Base-by-base conservation (phyloP, 306 rosid species). In the Carpinus fangiana region DNA sequence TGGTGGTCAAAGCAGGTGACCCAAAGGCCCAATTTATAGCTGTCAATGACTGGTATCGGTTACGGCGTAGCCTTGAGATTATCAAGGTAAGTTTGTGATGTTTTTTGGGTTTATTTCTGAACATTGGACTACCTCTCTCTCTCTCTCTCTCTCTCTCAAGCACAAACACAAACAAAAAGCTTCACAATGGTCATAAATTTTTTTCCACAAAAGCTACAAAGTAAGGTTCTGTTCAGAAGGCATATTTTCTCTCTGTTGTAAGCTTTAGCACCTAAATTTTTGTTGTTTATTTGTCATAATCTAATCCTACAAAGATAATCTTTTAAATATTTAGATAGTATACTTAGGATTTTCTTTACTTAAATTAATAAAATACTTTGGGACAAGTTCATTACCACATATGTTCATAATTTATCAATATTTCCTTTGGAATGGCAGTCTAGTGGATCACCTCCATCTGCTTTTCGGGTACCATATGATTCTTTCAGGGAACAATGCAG, bases 391-490 rank as follows among this genome's bases (percentile, higher is more conserved):
- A 61, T 69, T 41, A 55, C 77, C 74, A 54, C 17, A 23, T 8
- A 5, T 67, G 45, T 70, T 85, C n/a, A 79, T 80, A 53, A 53
- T 76, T 79, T 82, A 50, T 75, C 76, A 73, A 65, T 73, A 56
- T 76, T 59, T 81, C 78, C 70, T 77, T 67, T 86, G 88, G 76
- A 88, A 82, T 88, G 90, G 86, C 98, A 95, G 98, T 91, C 93
- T 70, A 91, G 93, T 85, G 98, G 98, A 80, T 92, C 95, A 81
- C 98, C 98, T 87, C 98, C 96, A 57, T 95, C 97, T 81, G 93
- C 98, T 70, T 95, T 95, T 87, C 84, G 79, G 79, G 85, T 95
- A 78, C 98, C 97, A 1, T 92, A 92, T 64, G 83, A 95, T 78
- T 88, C 93, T 87, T 95, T 91, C 90, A 80, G 82, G 84, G 86